Percentiles rank a stretch among this genome's conserved stretches.
Evolutionary conservation across 805 yeast genomes (phyloP).

Genomic region (Lachancea kluyveri): DNA sequence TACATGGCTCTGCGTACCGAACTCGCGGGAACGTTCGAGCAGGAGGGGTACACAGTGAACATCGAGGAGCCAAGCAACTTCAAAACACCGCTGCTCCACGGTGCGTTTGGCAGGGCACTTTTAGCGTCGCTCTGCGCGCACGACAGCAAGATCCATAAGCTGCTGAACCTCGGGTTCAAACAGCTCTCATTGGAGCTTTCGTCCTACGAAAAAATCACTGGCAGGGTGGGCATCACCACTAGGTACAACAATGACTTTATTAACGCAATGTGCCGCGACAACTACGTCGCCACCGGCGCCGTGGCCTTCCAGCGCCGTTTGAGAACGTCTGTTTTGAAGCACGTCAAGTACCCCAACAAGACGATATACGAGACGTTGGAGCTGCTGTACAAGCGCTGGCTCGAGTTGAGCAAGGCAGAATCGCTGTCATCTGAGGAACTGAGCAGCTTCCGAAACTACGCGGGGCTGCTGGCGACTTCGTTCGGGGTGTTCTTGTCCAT

Average conservation of each 20-base stretch:
- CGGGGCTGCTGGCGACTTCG: conserved; percentile 67
- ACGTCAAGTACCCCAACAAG: conserved; percentile 20
- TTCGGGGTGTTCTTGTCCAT: conserved; percentile 52
- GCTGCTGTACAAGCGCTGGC: conserved; percentile 34
- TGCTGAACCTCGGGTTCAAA: conserved; percentile 38
- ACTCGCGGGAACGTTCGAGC: conserved; percentile 25
- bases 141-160: conserved; percentile 42
- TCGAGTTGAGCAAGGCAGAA: conserved; percentile 12
- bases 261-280: conserved; percentile 44
- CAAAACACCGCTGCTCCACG: conserved; percentile 28
- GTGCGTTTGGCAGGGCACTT: conserved; percentile 44
- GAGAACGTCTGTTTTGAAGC: conserved; percentile 35
- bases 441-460: conserved; percentile 53
- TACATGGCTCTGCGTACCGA: conserved; percentile 34
- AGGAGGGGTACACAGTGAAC: conserved; percentile 19
- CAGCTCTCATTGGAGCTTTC: conserved; percentile 23
- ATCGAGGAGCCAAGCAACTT: conserved; percentile 28
- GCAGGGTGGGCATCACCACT: conserved; percentile 14
- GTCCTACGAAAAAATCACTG: conserved; percentile 22
- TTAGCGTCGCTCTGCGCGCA: conserved; percentile 47
- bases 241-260: conserved; percentile 32
- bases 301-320: conserved; percentile 69
- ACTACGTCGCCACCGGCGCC: conserved; percentile 56
- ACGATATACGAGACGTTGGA: conserved; percentile 28
- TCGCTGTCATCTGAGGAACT: conserved; percentile 32